Percentiles rank a stretch among this genome's conserved stretches.
Conservation (phyloP, 2,329 filamentous ascomycete species). For the Ophiostoma sp. region DNA sequence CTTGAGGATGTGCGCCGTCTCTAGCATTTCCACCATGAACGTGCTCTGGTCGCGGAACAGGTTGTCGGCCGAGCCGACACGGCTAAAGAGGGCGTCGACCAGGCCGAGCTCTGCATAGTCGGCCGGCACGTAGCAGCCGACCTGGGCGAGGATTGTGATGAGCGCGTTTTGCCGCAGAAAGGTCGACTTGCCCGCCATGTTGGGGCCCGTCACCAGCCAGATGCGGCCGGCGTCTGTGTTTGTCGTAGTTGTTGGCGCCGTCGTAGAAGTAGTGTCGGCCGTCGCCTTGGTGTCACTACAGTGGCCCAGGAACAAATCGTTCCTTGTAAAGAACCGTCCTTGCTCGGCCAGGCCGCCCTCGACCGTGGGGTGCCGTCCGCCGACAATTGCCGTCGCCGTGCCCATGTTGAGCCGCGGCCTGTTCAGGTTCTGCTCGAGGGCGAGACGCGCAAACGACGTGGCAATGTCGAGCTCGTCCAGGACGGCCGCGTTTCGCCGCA, state of each 20-base stretch:
- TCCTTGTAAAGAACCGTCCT: slow-evolving; percentile 57
- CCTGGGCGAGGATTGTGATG: slow-evolving; percentile 87
- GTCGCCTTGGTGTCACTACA: slow-evolving; percentile 29
- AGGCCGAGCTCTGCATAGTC: slow-evolving; percentile 79
- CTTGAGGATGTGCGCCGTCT: slow-evolving; percentile 85
- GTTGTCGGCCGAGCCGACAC: slow-evolving; percentile 90
- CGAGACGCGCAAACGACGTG: slow-evolving; percentile 76
- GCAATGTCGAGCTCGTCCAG: slow-evolving; percentile 91
- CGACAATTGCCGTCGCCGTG: slow-evolving; percentile 68
- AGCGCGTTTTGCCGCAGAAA: slow-evolving; percentile 94
- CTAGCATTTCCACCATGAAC: slow-evolving; percentile 99
- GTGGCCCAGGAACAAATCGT: slow-evolving; percentile 56
- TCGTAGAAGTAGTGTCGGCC: neutral
- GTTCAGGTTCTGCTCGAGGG: slow-evolving; percentile 65
- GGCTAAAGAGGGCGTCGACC: slow-evolving; percentile 93
- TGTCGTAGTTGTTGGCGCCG: neutral
- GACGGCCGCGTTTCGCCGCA: slow-evolving; percentile 84
- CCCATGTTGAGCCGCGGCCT: slow-evolving; percentile 66
- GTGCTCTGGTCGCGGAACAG: slow-evolving; percentile 93
- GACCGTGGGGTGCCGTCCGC: slow-evolving; percentile 87
- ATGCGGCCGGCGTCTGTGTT: slow-evolving; percentile 55
- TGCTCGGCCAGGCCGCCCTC: slow-evolving; percentile 74
- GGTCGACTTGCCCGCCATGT: slow-evolving; percentile 97
- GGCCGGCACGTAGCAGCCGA: slow-evolving; percentile 88
- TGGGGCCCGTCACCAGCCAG: slow-evolving; percentile 74